Evolutionary conservation across 2,329 filamentous ascomycete genomes (phyloP), one percentile per base, ranked within the genome.

Genomic region (Elsinoe ampelina): DNA sequence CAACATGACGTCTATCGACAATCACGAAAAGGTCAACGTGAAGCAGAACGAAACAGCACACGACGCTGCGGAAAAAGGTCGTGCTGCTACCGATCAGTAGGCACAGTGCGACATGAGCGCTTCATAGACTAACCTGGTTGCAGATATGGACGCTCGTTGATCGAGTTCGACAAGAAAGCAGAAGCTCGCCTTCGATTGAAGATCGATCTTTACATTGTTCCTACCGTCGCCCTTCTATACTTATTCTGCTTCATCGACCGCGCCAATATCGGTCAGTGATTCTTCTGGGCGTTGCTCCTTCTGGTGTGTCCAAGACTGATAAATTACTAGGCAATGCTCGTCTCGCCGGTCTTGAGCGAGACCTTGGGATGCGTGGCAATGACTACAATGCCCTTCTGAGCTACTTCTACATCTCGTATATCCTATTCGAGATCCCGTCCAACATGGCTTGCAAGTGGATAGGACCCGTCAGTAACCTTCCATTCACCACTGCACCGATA

Each of bases 191-290:
- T 87, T 20, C 74, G 82, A 6, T 70, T 71, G 63, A 87, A 87
- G 67, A 82, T 87, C 48, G 85, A 88, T 63, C 62, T 85, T 5
- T 79, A 74, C 62, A 79, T 86, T 43, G 73, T 87, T 0, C 85
- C 85, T 0, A 85, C 81, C 0, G 83, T 87, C 0, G 72, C 83
- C 0, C 58, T 87, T 0, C 71, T 88, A 2, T 88, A 87, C 63
- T 75, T 87, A 0, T 87, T 87, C 64, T 87, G 84, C 70, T 87
- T 87, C 69, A 86, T 87, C 61, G 85, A 87, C 63, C 77, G 85
- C n/a, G 82, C 84, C 20, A 88, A 87, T 60, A 84, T 89, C 36
- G 85, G 84, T 83, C 65, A 64, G 72, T 61, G 4, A 5, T 22
- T 22, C 51, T 42, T 10, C 54, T 36, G n/a, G n/a, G 36, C 17